Conservation (phyloP, 1,284 basidiomycete species). For the Cryptococcus sp. region DNA sequence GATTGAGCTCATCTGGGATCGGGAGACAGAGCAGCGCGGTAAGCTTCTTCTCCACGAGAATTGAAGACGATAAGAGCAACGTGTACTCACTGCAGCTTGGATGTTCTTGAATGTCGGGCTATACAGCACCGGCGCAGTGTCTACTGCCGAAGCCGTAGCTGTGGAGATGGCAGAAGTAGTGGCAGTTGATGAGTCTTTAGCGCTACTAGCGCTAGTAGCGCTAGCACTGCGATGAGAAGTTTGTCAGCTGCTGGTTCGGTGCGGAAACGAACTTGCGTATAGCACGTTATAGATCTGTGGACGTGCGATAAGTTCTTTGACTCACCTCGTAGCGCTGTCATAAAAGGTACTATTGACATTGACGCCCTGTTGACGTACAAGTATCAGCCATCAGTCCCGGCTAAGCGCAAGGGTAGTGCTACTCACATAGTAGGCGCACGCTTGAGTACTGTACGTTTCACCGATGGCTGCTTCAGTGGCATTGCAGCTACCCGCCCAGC, state of each 20-base stretch:
- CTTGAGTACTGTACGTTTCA: slow-evolving; percentile 15
- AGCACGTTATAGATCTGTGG: neutral
- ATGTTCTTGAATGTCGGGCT: slow-evolving; percentile 23
- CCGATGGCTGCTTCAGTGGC: slow-evolving; percentile 21
- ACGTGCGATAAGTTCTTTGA: neutral
- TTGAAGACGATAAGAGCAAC: neutral
- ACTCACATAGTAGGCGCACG: slow-evolving; percentile 25
- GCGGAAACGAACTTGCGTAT: neutral
- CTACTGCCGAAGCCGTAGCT: slow-evolving; percentile 3
- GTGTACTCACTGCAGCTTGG: slow-evolving; percentile 31
- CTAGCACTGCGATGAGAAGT: neutral
- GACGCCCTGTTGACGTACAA: slow-evolving; percentile 6
- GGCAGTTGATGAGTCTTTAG: neutral
- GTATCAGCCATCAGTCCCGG: neutral
- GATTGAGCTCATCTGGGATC: slow-evolving; percentile 37
- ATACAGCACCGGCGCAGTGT: slow-evolving; percentile 18
- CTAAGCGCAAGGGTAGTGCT: neutral
- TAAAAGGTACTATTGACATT: neutral
- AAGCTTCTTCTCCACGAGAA: neutral
- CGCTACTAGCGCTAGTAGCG: neutral
- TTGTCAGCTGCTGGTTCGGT: neutral
- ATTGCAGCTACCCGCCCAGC: slow-evolving; percentile 20
- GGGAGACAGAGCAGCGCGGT: neutral
- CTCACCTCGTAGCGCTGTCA: neutral
- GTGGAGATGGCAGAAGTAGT: neutral